These are phyloP conservation scores for Auricularia cornea DNA, from an alignment of 768 basidiomycete species.

Conservation along the genomic window DNA sequence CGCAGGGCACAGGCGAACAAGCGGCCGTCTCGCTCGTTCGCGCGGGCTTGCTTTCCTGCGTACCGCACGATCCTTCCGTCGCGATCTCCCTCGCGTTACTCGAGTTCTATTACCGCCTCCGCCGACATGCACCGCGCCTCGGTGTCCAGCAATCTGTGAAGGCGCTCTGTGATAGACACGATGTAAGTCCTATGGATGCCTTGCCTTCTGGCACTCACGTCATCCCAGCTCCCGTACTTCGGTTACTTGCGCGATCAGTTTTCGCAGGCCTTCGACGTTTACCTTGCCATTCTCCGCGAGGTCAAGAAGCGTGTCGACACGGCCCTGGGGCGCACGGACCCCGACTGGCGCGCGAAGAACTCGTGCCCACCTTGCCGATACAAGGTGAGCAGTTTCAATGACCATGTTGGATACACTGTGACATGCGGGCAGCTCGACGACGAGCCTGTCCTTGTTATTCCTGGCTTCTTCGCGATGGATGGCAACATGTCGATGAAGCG, in stretches of 20 bases:
- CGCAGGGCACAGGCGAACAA: background rate
- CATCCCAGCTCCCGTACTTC: conserved; percentile 6
- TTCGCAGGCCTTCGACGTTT: conserved; percentile 18
- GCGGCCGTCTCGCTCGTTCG: background rate
- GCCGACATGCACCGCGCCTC: conserved; percentile 10
- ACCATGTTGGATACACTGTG: background rate
- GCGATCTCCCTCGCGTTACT: conserved; percentile 13
- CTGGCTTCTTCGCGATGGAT: conserved; percentile 15
- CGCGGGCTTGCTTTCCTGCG: background rate
- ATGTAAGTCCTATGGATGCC: conserved; percentile 2
- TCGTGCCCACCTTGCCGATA: conserved; percentile 22
- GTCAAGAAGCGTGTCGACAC: conserved; percentile 10
- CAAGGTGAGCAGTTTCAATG: background rate
- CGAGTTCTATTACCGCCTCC: conserved; percentile 8
- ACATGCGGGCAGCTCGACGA: conserved; percentile 7
- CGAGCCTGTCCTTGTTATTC: conserved; percentile 7
- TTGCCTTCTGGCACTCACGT: conserved; percentile 8
- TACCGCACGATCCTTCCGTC: conserved; percentile 5
- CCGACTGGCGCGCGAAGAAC: conserved; percentile 18
- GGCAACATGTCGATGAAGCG: conserved; percentile 13
- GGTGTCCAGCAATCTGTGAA: conserved; percentile 16
- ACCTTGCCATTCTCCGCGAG: conserved; percentile 15
- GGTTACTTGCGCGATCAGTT: conserved; percentile 16
- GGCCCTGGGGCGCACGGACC: conserved; percentile 10
- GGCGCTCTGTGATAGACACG: conserved; percentile 15